These are phyloP conservation scores for Lepidium didymum DNA, from an alignment of 345 rosid species.

Conservation along the genomic window DNA sequence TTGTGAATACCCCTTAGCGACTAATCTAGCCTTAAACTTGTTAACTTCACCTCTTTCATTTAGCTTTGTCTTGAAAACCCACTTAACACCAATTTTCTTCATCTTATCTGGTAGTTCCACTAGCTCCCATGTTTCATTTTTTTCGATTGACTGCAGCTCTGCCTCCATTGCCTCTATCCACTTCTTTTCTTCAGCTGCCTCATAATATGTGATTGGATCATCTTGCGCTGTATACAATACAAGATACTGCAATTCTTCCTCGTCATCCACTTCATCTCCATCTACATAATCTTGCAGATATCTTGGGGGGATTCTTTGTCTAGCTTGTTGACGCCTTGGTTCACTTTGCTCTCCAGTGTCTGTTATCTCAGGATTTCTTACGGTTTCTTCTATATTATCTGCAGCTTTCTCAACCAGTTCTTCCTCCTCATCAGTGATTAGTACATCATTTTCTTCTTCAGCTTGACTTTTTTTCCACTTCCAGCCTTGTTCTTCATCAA, in stretches of 20 bases:
- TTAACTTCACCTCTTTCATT: neutral
- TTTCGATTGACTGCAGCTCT: neutral
- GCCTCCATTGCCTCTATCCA: neutral
- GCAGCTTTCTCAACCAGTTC: neutral
- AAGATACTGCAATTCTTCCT: neutral
- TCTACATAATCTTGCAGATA: neutral
- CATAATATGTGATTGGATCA: neutral
- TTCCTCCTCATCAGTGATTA: neutral
- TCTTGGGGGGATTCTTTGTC: neutral
- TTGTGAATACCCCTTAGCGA: neutral
- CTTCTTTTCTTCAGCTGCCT: neutral
- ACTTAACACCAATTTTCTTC: neutral
- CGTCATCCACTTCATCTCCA: neutral
- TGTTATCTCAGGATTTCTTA: too few species aligned
- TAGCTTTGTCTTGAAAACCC: neutral
- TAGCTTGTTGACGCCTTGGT: too few species aligned
- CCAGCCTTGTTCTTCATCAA: neutral
- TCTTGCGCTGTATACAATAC: neutral
- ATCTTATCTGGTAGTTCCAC: neutral
- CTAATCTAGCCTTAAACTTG: neutral
- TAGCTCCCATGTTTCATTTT: neutral
- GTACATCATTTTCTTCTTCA: neutral
- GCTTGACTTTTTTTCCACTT: neutral
- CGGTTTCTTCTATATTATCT: neutral
- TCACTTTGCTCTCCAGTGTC: too few species aligned